These are phyloP conservation scores for Fusarium palustre DNA, from an alignment of 2,329 filamentous ascomycete species.

Conservation along the genomic window DNA sequence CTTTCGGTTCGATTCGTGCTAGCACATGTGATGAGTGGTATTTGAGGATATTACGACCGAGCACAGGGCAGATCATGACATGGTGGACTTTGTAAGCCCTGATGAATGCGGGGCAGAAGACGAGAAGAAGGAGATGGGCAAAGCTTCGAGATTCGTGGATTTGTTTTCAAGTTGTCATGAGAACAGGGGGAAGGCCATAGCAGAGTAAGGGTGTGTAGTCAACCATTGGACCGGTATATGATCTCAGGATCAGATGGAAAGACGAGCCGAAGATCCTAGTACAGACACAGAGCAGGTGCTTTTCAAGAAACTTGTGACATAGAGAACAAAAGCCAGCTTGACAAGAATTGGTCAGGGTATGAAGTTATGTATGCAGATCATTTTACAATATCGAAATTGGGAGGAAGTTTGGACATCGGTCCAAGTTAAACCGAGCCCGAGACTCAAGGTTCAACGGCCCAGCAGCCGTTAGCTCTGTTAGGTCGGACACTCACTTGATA, in stretches of 20 bases:
- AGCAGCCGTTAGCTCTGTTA: conserved; percentile 1
- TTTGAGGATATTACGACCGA: conserved; percentile 4
- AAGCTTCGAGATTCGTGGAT: conserved; percentile 39
- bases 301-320: background rate
- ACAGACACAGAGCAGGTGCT: conserved; percentile 5
- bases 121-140: conserved; percentile 14
- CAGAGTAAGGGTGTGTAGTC: conserved; percentile 3
- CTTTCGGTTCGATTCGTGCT: background rate
- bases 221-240: conserved; percentile 8
- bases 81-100: conserved; percentile 25
- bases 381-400: background rate
- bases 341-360: background rate
- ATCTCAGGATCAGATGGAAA: conserved; percentile 26
- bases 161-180: conserved; percentile 23
- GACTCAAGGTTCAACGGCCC: background rate
- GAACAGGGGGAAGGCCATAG: background rate
- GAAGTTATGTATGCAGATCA: background rate
- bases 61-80: conserved; percentile 32
- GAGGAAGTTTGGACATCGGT: background rate
- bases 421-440: conserved; percentile 7
- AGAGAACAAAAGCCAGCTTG: background rate
- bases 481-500: background rate
- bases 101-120: conserved; percentile 41
- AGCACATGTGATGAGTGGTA: background rate
- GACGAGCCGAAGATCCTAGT: conserved; percentile 45